Evolutionary conservation across 805 yeast genomes (phyloP).

Genomic region (Wickerhamomyces queroliae): DNA sequence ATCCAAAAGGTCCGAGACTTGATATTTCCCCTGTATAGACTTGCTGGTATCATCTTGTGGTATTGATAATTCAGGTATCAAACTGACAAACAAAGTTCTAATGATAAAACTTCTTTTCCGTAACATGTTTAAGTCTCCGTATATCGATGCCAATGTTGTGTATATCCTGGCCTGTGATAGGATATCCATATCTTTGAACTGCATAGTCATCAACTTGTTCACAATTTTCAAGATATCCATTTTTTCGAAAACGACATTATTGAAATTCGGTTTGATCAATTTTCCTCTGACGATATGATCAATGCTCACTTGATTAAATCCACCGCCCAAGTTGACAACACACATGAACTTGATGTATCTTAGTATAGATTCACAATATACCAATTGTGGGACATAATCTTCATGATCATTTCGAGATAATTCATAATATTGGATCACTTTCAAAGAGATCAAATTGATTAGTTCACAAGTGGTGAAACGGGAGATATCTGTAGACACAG

Average conservation of each 20-base stretch:
- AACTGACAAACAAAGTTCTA: conserved; percentile 52
- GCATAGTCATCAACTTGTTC: conserved; percentile 39
- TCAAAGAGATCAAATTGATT: conserved; percentile 31
- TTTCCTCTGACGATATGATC: conserved; percentile 39
- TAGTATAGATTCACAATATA: conserved; percentile 65
- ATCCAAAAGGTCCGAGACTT: conserved; percentile 39
- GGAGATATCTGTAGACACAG: background rate
- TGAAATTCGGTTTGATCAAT: conserved; percentile 12
- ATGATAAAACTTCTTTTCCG: conserved; percentile 70
- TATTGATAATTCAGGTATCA: conserved; percentile 33
- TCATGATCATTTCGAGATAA: conserved; percentile 51
- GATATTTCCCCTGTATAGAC: conserved; percentile 12
- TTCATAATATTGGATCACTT: conserved; percentile 38
- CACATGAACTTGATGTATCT: conserved; percentile 61
- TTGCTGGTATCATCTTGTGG: no score
- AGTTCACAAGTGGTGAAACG: conserved; percentile 27
- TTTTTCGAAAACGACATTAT: conserved; percentile 22
- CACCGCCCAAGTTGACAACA: conserved; percentile 41
- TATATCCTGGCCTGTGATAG: conserved; percentile 57
- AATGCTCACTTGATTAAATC: conserved; percentile 35
- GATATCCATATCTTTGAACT: conserved; percentile 38
- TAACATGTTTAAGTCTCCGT: conserved; percentile 49
- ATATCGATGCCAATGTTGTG: conserved; percentile 59
- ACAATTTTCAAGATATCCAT: conserved; percentile 44
- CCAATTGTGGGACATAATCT: conserved; percentile 78